A percentile compares a stretch with the other conserved stretches of the same genome.
These are phyloP conservation scores for Candida taoyuanica DNA, from an alignment of 805 yeast genomes.

Conservation along the genomic window DNA sequence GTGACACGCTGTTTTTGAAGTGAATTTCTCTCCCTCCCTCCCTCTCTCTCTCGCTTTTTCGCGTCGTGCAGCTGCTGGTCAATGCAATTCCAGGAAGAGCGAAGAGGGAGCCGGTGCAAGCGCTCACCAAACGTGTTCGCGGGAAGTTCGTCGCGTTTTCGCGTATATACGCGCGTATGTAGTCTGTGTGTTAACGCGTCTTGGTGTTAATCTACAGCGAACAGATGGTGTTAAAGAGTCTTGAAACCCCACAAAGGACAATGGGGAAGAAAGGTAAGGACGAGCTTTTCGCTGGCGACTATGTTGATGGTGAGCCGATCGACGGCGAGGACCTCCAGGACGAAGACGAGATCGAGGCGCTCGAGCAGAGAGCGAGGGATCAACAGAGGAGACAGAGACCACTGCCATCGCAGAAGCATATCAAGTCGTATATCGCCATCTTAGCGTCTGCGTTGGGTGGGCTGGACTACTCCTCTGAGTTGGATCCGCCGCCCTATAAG, in stretches of 20 bases:
- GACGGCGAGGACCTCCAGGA: conserved; percentile 10
- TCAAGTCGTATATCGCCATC: conserved; percentile 69
- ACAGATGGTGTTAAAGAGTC: too few relatives aligned
- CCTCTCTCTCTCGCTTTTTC: too few relatives aligned
- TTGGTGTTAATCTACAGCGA: too few relatives aligned
- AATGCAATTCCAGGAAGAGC: too few relatives aligned
- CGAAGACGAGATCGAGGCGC: conserved; percentile 6
- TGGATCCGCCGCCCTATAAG: conserved; percentile 52
- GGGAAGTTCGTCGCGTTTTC: too few relatives aligned
- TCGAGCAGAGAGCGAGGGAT: conserved; percentile 1
- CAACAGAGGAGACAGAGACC: not conserved
- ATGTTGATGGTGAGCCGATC: conserved; percentile 14
- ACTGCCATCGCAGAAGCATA: conserved; percentile 17
- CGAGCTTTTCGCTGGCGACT: conserved; percentile 7
- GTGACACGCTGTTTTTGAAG: conserved; percentile 16
- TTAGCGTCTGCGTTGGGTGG: conserved; percentile 92
- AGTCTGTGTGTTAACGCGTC: too few relatives aligned
- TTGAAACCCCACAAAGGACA: too few relatives aligned
- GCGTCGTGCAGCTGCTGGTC: conserved; percentile 3
- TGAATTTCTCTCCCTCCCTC: too few relatives aligned
- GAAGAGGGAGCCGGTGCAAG: too few relatives aligned
- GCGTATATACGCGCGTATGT: too few relatives aligned
- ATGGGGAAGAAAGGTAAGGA: not conserved
- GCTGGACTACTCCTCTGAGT: conserved; percentile 55
- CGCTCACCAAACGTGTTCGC: not conserved